Evolutionary conservation across 176 grass and related monocot genomes (phyloP), one percentile per base, ranked within the genome.

Genomic region (Aegilops longissima): DNA sequence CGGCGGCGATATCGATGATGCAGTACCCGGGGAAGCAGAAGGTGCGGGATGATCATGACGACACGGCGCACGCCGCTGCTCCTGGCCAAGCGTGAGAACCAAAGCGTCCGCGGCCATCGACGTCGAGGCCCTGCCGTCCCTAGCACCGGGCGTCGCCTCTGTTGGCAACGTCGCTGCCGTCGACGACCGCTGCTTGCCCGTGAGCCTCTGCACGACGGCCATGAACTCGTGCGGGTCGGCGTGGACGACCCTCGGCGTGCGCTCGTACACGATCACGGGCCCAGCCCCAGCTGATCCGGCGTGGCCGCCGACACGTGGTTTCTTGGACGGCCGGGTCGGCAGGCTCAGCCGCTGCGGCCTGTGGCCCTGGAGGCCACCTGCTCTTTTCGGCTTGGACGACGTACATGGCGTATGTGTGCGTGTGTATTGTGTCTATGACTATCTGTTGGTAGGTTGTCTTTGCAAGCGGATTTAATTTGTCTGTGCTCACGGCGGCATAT

Each of bases 161-260:
- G 44, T 0, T 62, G 27, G 27, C 27, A 27, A 27, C 27, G 27
- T 27, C 27, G 27, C 27, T 27, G 27, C 27, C 27, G 27, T 27
- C 27, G 52, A 17, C 16, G 16, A 5, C 44, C 12, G 10, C 31
- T 59, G 81, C 47, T 54, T 80, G 40, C 89, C 87, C 5, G 92
- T 94, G 52, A 94, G 86, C 35, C 83, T 68, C 90, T 94, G 92
- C 80, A 94, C 92, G 61, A 94, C 85, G 61, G 61, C 82, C 84
- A 70, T 91, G 84, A 94, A 94, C 23, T 94, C 89, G 21, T 94
- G 54, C 23, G 80, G 86, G 2, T 24, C 64, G 0, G 23, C 89
- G 87, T 92, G 84, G 70, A 94, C 68, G 40, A 91, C 83, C 90
- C 29, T 87, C 39, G 92, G 92, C 54, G 87, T 71, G 82, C 47